Evolutionary conservation across 768 basidiomycete species (phyloP).

Genomic region (Trametes punicea): DNA sequence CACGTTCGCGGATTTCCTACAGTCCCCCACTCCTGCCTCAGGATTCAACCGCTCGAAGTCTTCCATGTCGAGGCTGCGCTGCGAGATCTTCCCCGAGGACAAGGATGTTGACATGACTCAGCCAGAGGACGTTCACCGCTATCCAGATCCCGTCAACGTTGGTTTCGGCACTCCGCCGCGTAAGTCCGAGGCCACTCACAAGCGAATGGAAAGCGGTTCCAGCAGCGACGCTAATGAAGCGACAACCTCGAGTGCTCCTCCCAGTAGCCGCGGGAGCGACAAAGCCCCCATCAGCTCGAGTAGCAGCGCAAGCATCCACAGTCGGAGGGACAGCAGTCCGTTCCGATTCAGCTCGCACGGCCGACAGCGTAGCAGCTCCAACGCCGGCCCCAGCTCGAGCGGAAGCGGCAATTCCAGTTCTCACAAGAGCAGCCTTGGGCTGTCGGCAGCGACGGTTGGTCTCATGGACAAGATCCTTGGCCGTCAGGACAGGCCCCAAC

Average conservation of each 20-base stretch:
- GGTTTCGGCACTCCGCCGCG: not conserved
- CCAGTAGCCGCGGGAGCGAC: constrained; percentile 5
- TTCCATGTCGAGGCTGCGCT: not conserved
- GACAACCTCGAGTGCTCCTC: not conserved
- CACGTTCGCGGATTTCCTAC: not conserved
- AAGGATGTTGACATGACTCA: not conserved
- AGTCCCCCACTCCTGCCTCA: not conserved
- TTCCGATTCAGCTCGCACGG: constrained; percentile 1
- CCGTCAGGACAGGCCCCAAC: constrained; percentile 4
- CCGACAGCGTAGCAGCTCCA: not conserved
- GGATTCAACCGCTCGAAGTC: not conserved
- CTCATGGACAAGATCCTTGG: constrained; percentile 17
- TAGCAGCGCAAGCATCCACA: not conserved
- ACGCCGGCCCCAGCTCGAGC: constrained; percentile 19
- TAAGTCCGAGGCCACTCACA: not conserved
- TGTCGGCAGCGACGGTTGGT: constrained; percentile 29
- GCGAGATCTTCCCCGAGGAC: not conserved
- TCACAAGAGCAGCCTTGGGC: constrained; percentile 21
- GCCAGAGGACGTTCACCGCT: not conserved
- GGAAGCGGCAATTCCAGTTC: constrained; percentile 19
- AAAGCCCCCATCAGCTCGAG: not conserved
- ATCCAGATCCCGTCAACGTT: not conserved
- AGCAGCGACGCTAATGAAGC: not conserved
- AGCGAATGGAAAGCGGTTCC: not conserved
- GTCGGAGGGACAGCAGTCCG: constrained; percentile 3